These are phyloP conservation scores for Monosporascus sp. DNA, from an alignment of 2,329 filamentous ascomycete genomes.

Conservation along the genomic window DNA sequence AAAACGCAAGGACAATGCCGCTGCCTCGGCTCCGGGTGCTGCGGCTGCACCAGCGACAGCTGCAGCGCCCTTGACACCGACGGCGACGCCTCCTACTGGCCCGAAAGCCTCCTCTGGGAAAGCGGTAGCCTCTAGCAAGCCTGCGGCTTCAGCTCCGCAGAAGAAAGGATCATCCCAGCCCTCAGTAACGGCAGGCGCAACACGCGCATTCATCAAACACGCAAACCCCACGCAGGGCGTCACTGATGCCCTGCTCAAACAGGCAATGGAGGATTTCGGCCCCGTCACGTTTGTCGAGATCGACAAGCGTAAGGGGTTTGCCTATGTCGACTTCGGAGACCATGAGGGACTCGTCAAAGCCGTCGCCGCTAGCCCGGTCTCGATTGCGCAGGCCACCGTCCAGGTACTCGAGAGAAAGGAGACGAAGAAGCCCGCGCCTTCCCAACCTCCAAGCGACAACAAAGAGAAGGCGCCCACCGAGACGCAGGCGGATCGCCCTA, in stretches of 20 bases:
- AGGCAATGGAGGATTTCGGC: constrained; percentile 70
- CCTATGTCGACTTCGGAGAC: constrained; percentile 83
- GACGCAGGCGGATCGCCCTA: neutral
- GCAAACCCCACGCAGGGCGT: constrained; percentile 88
- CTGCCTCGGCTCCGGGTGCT: constrained; percentile 3
- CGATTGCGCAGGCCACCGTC: constrained; percentile 79
- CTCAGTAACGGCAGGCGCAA: constrained; percentile 40
- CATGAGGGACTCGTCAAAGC: constrained; percentile 70
- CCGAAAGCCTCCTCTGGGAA: constrained; percentile 21
- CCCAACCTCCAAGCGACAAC: neutral
- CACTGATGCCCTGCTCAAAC: constrained; percentile 72
- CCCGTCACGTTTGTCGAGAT: constrained; percentile 77
- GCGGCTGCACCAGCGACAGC: constrained; percentile 17
- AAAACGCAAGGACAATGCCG: constrained; percentile 20
- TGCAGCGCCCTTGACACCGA: constrained; percentile 20
- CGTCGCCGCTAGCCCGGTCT: constrained; percentile 72
- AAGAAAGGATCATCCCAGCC: constrained; percentile 27
- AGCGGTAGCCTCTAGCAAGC: constrained; percentile 15
- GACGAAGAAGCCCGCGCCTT: constrained; percentile 26
- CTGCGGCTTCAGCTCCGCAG: constrained; percentile 13
- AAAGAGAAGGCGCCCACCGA: neutral
- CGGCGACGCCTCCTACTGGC: constrained; percentile 26
- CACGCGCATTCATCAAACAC: constrained; percentile 73
- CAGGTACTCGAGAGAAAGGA: constrained; percentile 82
- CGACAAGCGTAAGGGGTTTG: constrained; percentile 90